Evolutionary conservation across 2,329 filamentous ascomycete species (phyloP), one percentile per base, ranked within the genome.

Genomic region (Diplodia intermedia): DNA sequence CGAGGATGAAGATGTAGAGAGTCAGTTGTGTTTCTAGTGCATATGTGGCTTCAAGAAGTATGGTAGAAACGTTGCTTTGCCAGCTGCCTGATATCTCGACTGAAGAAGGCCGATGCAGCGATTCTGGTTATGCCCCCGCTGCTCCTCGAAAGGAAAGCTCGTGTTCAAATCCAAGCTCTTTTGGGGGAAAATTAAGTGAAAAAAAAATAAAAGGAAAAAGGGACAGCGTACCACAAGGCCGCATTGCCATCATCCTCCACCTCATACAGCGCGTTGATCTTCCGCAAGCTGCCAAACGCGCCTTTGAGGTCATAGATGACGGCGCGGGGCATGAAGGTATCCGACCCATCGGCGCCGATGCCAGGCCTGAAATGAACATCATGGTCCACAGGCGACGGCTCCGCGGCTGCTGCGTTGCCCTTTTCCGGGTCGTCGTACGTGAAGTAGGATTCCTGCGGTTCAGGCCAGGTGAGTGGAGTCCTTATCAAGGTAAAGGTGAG

Each of bases 301-400:
- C 93, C 92, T 78, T 98, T 98, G 40, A 98, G 84, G 76, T 99
- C 95, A 78, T 99, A 99, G 69, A 99, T 91, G 69, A 99, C 83
- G 0, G 94, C 93, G 71, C 95, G 88, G 4, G 95, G 95, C 56
- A 94, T 94, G 76, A 91, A 99, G 0, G 95, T 99, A 72, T 99
- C 95, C 7, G 88, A 85, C 20, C 94, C 93, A 80, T 96, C 92
- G 0, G 89, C 88, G 23, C 91, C 93, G 69, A 96, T 78, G 2
- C 95, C 95, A 0, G 91, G 86, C 18, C 94, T 87, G 81, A 97
- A 99, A 78, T 97, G 93, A 62, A 98, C 84, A 78, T 96, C 90
- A 82, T 96, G 92, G 74, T 96, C 87, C 70, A 96, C 82, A 0
- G 87, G 85, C 7, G 86, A 86, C 69, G 90, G 57, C 15, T 72